Evolutionary conservation across 2,329 filamentous ascomycete species (phyloP).

Genomic region (Scedosporium boydii): DNA sequence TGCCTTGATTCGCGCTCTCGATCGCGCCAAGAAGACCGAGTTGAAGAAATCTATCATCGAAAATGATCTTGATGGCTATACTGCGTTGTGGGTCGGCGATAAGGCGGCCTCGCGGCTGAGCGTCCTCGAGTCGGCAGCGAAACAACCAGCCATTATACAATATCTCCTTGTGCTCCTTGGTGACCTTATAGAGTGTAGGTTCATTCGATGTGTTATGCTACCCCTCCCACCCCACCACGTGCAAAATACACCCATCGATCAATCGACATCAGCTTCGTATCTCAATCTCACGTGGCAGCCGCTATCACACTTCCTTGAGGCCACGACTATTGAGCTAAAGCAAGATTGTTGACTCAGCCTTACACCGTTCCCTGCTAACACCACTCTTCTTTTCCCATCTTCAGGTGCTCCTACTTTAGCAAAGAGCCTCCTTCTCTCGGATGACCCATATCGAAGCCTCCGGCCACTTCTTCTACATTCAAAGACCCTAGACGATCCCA

Average conservation of each 20-base stretch:
- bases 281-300: too few species aligned
- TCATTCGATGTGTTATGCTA: neutral
- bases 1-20: constrained; percentile 90
- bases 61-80: constrained; percentile 69
- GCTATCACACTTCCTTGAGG: too few species aligned
- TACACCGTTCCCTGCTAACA: too few species aligned
- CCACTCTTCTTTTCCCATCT: neutral
- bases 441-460: constrained; percentile 73
- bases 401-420: constrained; percentile 1
- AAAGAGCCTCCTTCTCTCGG: constrained; percentile 58
- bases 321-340: too few species aligned
- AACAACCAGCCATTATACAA: constrained; percentile 84
- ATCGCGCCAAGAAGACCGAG: constrained; percentile 83
- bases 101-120: constrained; percentile 47
- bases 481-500: constrained; percentile 64
- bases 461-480: constrained; percentile 75
- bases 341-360: neutral
- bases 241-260: neutral
- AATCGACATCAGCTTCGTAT: too few species aligned
- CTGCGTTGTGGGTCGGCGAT: constrained; percentile 67
- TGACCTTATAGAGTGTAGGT: constrained; percentile 36
- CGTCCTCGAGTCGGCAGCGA: constrained; percentile 76
- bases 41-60: constrained; percentile 78
- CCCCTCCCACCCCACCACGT: too few species aligned
- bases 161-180: constrained; percentile 85